These are phyloP conservation scores for Gynostemma pentaphyllum DNA, from an alignment of 306 rosid genomes.

Conservation along the genomic window DNA sequence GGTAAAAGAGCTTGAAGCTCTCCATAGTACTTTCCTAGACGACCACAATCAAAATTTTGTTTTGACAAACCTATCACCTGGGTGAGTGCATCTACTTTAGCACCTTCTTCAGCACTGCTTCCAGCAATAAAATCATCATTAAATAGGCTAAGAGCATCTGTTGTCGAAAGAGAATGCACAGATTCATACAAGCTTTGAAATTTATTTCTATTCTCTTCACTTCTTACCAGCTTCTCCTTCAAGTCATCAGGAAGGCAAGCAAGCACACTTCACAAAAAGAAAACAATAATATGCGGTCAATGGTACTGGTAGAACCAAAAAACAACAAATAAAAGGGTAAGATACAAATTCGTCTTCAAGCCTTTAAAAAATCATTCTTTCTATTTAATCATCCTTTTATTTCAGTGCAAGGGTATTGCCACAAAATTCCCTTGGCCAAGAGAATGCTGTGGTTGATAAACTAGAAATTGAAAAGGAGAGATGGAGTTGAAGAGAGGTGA, in stretches of 20 bases:
- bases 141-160: conserved; percentile 46
- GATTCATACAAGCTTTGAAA: conserved; percentile 52
- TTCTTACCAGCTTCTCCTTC: conserved; percentile 45
- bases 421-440: neutral
- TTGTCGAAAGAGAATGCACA: conserved; percentile 46
- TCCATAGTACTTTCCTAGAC: conserved; percentile 24
- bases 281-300: conserved; percentile 4
- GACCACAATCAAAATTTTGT: conserved; percentile 19
- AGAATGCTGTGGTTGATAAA: neutral
- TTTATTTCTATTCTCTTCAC: conserved; percentile 34
- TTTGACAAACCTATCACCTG: conserved; percentile 12
- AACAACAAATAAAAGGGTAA: neutral
- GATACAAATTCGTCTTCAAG: neutral
- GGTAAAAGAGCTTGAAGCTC: conserved; percentile 40
- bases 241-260: conserved; percentile 54
- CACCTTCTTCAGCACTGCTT: conserved; percentile 19
- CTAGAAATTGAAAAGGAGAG: neutral
- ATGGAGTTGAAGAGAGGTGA: neutral
- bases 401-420: too few species aligned
- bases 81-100: conserved; percentile 16
- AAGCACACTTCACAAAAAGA: conserved; percentile 41
- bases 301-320: neutral
- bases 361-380: neutral
- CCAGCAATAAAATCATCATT: conserved; percentile 30
- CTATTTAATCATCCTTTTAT: too few species aligned